phyloP scores from a whole-genome alignment of 1,284 basidiomycete species.

The Naganishia cerealis region DNA sequence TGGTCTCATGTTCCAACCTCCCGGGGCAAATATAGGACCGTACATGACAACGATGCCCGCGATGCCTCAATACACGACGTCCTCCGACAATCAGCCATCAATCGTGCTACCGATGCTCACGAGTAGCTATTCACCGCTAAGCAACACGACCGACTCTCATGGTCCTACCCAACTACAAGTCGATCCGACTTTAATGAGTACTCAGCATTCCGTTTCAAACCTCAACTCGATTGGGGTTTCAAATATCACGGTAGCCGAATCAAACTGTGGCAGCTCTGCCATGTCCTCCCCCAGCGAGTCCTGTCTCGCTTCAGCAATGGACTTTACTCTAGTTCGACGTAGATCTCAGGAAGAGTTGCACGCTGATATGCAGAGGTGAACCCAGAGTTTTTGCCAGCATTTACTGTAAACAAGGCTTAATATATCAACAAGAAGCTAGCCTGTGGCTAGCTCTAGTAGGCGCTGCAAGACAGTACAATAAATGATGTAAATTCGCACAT shows the following conservation, averaged over 20 bases:
- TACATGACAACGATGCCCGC: background rate
- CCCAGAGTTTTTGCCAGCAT: background rate
- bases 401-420: background rate
- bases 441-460: background rate
- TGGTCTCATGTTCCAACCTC: background rate
- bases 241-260: conserved; percentile 9
- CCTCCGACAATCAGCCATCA: background rate
- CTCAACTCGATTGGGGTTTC: background rate
- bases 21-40: background rate
- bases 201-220: background rate
- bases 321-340: conserved; percentile 21
- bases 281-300: conserved; percentile 11
- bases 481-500: background rate
- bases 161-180: background rate
- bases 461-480: conserved; percentile 13
- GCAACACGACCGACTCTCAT: background rate
- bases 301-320: conserved; percentile 23
- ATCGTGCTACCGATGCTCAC: background rate
- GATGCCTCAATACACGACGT: background rate
- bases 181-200: background rate
- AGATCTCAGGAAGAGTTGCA: conserved; percentile 20
- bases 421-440: background rate
- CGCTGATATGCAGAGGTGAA: conserved; percentile 7
- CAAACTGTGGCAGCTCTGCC: conserved; percentile 2
- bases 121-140: background rate